A percentile compares a stretch with the other conserved stretches of the same genome.
Evolutionary conservation across 176 grass and related monocot species (phyloP).

Genomic region (Zizania latifolia): DNA sequence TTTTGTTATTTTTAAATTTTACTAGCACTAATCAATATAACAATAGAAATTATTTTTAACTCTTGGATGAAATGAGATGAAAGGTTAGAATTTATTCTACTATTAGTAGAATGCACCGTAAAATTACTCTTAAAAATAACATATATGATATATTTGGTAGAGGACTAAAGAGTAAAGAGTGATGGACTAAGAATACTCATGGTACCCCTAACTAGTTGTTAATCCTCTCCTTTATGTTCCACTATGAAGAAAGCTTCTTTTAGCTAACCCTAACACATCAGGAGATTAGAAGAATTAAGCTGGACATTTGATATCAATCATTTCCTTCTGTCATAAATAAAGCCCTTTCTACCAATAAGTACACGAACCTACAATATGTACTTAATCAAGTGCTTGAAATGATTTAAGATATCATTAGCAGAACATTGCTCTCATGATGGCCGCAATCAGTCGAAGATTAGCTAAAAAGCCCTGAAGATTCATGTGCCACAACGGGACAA

Average conservation of each 20-base stretch:
- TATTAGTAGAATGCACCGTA: too few species aligned
- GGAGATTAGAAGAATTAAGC: constrained; percentile 29
- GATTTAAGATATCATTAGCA: constrained; percentile 48
- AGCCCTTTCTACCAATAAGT: constrained; percentile 39
- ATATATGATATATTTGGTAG: constrained; percentile 30
- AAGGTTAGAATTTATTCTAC: too few species aligned
- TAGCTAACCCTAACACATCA: constrained; percentile 55
- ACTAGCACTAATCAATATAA: too few species aligned
- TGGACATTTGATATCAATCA: constrained; percentile 38
- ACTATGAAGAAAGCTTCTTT: constrained; percentile 43
- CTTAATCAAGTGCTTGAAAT: constrained; percentile 42
- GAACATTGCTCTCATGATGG: constrained; percentile 45
- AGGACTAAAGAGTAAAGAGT: constrained; percentile 18
- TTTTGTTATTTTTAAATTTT: too few species aligned
- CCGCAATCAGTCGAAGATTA: constrained; percentile 28
- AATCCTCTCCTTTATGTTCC: constrained; percentile 42
- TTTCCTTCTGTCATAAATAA: constrained; percentile 31
- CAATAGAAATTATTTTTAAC: too few species aligned
- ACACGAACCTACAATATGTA: constrained; percentile 41
- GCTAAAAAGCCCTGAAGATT: constrained; percentile 35
- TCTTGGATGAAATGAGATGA: too few species aligned
- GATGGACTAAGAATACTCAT: constrained; percentile 15
- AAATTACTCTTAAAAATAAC: constrained; percentile 14
- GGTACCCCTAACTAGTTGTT: constrained; percentile 29
- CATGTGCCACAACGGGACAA: constrained; percentile 38